Percentiles rank a stretch among this genome's conserved stretches.
Evolutionary conservation across 257 asterid species (phyloP).

Genomic region (Ballota nigra): DNA sequence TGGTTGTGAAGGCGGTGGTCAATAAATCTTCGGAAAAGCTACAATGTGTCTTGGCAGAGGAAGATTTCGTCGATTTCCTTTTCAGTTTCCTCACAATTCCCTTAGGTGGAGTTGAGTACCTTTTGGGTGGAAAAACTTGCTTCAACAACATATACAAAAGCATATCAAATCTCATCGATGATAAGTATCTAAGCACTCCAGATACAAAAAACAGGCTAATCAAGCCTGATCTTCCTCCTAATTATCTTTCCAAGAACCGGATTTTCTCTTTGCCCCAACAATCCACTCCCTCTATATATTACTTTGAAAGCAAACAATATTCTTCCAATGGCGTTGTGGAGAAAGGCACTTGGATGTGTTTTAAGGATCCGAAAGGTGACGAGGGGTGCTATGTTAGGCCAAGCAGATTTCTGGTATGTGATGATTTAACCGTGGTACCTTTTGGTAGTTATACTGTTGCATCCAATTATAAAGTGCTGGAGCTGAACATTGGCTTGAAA

Average conservation of each 20-base stretch:
- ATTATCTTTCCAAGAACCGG: background rate
- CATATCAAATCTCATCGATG: background rate
- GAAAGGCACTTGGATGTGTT: background rate
- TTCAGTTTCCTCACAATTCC: background rate
- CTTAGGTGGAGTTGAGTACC: background rate
- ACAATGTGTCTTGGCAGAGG: background rate
- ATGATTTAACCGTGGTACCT: constrained; percentile 9
- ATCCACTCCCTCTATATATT: background rate
- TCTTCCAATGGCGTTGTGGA: background rate
- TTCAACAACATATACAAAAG: constrained; percentile 1
- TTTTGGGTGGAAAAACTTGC: background rate
- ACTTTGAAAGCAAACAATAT: background rate
- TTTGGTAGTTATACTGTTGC: no score
- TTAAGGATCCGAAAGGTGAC: background rate
- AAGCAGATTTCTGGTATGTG: background rate
- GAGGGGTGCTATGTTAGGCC: background rate
- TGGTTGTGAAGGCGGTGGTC: constrained; percentile 7
- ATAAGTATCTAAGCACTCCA: background rate
- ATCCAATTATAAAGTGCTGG: background rate
- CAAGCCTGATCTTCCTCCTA: background rate
- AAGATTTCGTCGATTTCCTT: background rate
- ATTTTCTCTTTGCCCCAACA: constrained; percentile 1
- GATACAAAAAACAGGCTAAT: background rate
- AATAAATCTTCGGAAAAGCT: constrained; percentile 9
- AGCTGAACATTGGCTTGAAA: background rate